Percentiles rank a stretch among this genome's conserved stretches.
Conservation (phyloP, 805 yeast species). For the Metschnikowia matae region DNA sequence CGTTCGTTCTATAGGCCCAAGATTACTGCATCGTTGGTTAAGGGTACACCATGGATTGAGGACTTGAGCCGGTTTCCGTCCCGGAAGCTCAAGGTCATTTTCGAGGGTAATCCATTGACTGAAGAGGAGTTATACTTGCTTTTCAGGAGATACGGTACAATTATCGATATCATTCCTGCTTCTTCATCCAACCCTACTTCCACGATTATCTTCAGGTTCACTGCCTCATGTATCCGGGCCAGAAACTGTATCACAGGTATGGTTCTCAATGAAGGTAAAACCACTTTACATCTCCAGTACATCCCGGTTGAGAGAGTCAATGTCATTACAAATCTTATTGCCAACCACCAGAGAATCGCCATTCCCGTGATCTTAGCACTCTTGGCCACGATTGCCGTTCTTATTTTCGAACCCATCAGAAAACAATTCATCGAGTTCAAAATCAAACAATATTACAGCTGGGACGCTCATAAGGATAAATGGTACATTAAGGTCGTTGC, state of each 20-base stretch:
- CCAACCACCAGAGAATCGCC: slow-evolving; percentile 76
- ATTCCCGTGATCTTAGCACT: slow-evolving; percentile 77
- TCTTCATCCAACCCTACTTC: slow-evolving; percentile 47
- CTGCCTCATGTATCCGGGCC: slow-evolving; percentile 76
- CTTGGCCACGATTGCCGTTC: slow-evolving; percentile 74
- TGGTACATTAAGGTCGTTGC: slow-evolving; percentile 24
- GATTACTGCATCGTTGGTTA: slow-evolving; percentile 57
- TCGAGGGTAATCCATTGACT: slow-evolving; percentile 70
- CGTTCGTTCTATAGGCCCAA: slow-evolving; percentile 29
- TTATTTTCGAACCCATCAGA: slow-evolving; percentile 90
- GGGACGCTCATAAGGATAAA: slow-evolving; percentile 43
- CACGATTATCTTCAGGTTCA: slow-evolving; percentile 49
- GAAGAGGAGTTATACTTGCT: slow-evolving; percentile 79
- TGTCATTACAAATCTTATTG: slow-evolving; percentile 51
- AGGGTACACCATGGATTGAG: slow-evolving; percentile 95
- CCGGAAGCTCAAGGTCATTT: slow-evolving; percentile 55
- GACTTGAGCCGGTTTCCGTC: slow-evolving; percentile 80
- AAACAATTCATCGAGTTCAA: slow-evolving; percentile 72
- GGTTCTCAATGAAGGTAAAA: slow-evolving; percentile 51
- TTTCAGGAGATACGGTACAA: slow-evolving; percentile 83
- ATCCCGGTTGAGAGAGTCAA: slow-evolving; percentile 52
- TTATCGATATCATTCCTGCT: slow-evolving; percentile 64
- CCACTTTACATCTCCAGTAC: slow-evolving; percentile 67
- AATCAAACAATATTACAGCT: slow-evolving; percentile 55
- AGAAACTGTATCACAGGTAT: slow-evolving; percentile 88